phyloP scores from a whole-genome alignment of 2,329 filamentous ascomycete species.

The Coleophoma crateriformis region DNA sequence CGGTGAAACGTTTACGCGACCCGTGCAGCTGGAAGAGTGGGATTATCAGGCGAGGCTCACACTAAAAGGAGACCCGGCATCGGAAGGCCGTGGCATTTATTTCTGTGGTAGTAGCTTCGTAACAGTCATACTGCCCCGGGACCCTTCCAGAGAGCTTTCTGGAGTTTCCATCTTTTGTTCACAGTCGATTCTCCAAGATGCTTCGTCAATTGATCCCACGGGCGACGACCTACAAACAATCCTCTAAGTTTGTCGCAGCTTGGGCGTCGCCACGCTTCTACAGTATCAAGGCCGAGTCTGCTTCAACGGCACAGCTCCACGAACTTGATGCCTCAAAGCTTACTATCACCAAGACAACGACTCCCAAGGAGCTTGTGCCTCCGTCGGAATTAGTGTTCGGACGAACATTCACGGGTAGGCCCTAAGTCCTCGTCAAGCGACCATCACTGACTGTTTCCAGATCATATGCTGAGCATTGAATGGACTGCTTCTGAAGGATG shows the following conservation, averaged over 20 bases:
- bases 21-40: too few species aligned
- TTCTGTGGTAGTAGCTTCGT: too few species aligned
- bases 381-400: slow-evolving; percentile 86
- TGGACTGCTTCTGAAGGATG: slow-evolving; percentile 77
- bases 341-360: slow-evolving; percentile 65
- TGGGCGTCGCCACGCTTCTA: slow-evolving; percentile 34
- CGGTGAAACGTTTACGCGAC: too few species aligned
- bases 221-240: slow-evolving; percentile 29
- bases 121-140: too few species aligned
- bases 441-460: slow-evolving; percentile 37
- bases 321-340: slow-evolving; percentile 76
- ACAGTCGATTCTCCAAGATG: slow-evolving; percentile 29
- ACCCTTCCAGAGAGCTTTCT: not conserved
- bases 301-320: slow-evolving; percentile 40
- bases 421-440: not conserved
- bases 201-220: slow-evolving; percentile 39
- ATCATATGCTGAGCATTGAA: slow-evolving; percentile 95
- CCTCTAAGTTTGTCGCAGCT: slow-evolving; percentile 27
- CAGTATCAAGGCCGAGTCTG: slow-evolving; percentile 39
- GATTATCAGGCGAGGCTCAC: too few species aligned
- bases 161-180: not conserved
- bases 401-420: slow-evolving; percentile 76
- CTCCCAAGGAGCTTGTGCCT: slow-evolving; percentile 68
- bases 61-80: too few species aligned
- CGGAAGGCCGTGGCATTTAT: too few species aligned